Evolutionary conservation across 129 eudicot species (phyloP).

Genomic region (Lactuca sativa): DNA sequence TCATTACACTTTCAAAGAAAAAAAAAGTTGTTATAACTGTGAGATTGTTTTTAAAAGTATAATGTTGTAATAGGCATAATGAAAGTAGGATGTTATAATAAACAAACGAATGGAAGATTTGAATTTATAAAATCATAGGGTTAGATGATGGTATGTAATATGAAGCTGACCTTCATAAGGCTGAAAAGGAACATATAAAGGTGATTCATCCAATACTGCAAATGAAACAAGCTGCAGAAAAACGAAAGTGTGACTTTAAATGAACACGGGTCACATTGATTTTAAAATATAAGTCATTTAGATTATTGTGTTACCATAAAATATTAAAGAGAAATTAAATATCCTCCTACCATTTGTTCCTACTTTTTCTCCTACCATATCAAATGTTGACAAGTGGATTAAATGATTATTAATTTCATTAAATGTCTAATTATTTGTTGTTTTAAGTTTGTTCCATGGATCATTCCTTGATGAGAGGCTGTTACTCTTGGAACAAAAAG

Average conservation of each 20-base stretch:
- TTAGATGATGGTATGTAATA: background rate
- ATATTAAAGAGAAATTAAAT: no score
- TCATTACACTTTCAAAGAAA: background rate
- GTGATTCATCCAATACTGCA: constrained; percentile 80
- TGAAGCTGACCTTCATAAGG: constrained; percentile 58
- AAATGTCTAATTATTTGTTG: no score
- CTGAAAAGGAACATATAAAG: constrained; percentile 78
- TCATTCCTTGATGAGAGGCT: background rate
- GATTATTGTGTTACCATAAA: no score
- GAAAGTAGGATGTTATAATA: background rate
- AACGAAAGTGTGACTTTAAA: background rate
- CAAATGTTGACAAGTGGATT: no score
- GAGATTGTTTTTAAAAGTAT: background rate
- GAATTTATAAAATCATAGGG: background rate
- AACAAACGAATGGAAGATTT: background rate
- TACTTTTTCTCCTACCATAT: no score
- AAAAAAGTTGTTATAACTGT: background rate
- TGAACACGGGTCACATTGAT: background rate
- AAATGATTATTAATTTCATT: no score
- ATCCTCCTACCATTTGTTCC: no score
- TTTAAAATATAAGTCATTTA: no score
- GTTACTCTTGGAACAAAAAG: background rate
- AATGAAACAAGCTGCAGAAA: constrained; percentile 79
- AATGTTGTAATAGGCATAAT: no score
- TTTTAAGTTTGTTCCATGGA: background rate